A percentile compares a stretch with the other conserved stretches of the same genome.
These are phyloP conservation scores for Trypanosoma avium DNA, from an alignment of 208 protist genomes.

Conservation along the genomic window DNA sequence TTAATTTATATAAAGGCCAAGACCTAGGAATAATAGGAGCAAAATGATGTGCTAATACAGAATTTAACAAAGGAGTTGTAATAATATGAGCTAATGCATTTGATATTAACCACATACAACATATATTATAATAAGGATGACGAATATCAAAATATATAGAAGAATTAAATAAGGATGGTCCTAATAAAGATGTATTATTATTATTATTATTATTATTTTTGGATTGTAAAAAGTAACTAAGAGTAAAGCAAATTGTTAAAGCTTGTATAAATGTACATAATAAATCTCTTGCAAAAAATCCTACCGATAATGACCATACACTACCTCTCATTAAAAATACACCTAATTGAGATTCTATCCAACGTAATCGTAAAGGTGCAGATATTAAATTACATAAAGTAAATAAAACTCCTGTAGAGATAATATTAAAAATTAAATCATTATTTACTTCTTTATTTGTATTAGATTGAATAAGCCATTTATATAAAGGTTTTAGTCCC, in stretches of 20 bases:
- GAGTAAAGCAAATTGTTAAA: slow-evolving; percentile 19
- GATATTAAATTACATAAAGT: slow-evolving; percentile 38
- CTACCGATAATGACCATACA: slow-evolving; percentile 70
- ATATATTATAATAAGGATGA: slow-evolving; percentile 77
- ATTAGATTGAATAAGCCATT: slow-evolving; percentile 68
- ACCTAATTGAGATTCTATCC: slow-evolving; percentile 69
- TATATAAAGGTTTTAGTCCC: slow-evolving; percentile 31
- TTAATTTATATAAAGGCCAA: slow-evolving; percentile 34
- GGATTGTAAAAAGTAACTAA: slow-evolving; percentile 3
- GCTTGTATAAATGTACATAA: slow-evolving; percentile 44
- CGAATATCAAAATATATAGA: slow-evolving; percentile 42
- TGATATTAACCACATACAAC: slow-evolving; percentile 36
- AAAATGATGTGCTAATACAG: slow-evolving; percentile 70
- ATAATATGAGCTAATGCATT: slow-evolving; percentile 45
- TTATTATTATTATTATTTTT: neutral
- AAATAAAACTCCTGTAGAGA: slow-evolving; percentile 56
- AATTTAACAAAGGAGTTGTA: slow-evolving; percentile 55
- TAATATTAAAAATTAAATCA: slow-evolving; percentile 46
- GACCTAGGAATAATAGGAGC: slow-evolving; percentile 45
- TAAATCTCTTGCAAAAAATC: slow-evolving; percentile 43
- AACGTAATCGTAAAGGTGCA: slow-evolving; percentile 66
- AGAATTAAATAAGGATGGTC: slow-evolving; percentile 12
- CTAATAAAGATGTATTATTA: slow-evolving; percentile 6
- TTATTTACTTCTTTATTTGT: slow-evolving; percentile 33
- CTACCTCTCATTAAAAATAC: slow-evolving; percentile 69